Base-by-base conservation (phyloP, 345 rosid genomes). In the Brassica incana region DNA sequence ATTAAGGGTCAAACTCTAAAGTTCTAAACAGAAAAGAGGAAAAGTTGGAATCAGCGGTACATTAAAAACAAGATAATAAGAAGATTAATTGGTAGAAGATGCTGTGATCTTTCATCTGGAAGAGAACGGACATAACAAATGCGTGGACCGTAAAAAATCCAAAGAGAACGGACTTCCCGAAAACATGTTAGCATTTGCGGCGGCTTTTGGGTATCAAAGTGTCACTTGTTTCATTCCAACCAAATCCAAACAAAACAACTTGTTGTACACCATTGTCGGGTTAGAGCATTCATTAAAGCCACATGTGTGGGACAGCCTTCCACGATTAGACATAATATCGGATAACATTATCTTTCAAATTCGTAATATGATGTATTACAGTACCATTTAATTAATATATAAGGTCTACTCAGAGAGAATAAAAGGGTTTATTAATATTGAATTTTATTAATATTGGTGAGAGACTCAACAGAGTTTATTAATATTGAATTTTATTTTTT, bases 291-390 rank as follows among this genome's bases (percentile, higher is more conserved):
- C 40, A 38, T 38, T 10, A 5, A 67, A 68, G 20, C 50, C 68
- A 76, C 63, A 69, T 77, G 69, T 63, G 75, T 70, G 70, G 75
- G 75, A 50, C 70, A 77, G 40, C 75, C 52, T 77, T 45, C 45
- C 65, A 30, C 2, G 61, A 62, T 62, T 32, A 48, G 75, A 45
- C 64, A 62, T 62, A 23, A 8, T 70, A 61, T 48, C 56, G 40
- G 71, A 77, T 77, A 61, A 69, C 69, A 61, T 69, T 62, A 62
- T 29, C 8, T 48, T 18, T 23, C 29, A 20, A 43, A 4, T 61
- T 69, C 16, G 5, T 69, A 35, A 45, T 69, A 60, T 43, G 74
- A 30, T 43, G 33, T 38, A 10, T 23, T 5, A 8, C 40, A 30
- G 33, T 68, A 43, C 48, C 61, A 60, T 18, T 38, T 67, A 6